Percentiles rank a stretch among this genome's conserved stretches.
These are phyloP conservation scores for Penicillium sclerotiorum DNA, from an alignment of 2,329 filamentous ascomycete genomes.

Conservation along the genomic window DNA sequence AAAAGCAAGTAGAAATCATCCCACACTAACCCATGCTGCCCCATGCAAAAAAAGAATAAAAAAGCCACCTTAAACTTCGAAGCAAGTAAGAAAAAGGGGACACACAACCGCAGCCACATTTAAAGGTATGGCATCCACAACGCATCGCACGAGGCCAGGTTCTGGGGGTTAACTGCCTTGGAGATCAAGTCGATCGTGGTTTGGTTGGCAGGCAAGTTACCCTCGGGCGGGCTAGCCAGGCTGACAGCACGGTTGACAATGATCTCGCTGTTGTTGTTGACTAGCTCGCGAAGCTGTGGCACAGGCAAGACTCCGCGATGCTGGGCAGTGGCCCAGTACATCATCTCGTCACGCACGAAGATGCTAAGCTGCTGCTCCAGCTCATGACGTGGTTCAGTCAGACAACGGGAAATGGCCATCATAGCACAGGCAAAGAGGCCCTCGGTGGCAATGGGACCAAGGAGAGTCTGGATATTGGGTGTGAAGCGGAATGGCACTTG, in stretches of 20 bases:
- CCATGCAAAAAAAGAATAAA: conserved; percentile 10
- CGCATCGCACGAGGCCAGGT: conserved; percentile 83
- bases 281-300: conserved; percentile 73
- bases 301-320: conserved; percentile 69
- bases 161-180: conserved; percentile 89
- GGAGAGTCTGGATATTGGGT: conserved; percentile 91
- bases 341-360: conserved; percentile 97
- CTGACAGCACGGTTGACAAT: conserved; percentile 89
- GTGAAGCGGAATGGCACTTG: conserved; percentile 96
- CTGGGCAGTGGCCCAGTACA: conserved; percentile 87
- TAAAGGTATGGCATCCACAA: conserved; percentile 97
- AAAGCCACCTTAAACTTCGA: conserved; percentile 1
- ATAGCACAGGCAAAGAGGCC: conserved; percentile 93
- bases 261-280: conserved; percentile 83
- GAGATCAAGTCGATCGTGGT: conserved; percentile 93
- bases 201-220: conserved; percentile 88
- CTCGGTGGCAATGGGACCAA: conserved; percentile 94
- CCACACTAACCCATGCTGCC: conserved; percentile 14
- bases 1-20: conserved; percentile 20
- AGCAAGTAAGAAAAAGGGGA: conserved; percentile 11
- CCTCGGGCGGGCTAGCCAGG: conserved; percentile 75
- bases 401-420: conserved; percentile 93
- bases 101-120: conserved; percentile 21
- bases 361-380: conserved; percentile 93
- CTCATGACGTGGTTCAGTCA: conserved; percentile 79